These are phyloP conservation scores for Clonostachys byssicola DNA, from an alignment of 2,329 filamentous ascomycete species.

Conservation along the genomic window DNA sequence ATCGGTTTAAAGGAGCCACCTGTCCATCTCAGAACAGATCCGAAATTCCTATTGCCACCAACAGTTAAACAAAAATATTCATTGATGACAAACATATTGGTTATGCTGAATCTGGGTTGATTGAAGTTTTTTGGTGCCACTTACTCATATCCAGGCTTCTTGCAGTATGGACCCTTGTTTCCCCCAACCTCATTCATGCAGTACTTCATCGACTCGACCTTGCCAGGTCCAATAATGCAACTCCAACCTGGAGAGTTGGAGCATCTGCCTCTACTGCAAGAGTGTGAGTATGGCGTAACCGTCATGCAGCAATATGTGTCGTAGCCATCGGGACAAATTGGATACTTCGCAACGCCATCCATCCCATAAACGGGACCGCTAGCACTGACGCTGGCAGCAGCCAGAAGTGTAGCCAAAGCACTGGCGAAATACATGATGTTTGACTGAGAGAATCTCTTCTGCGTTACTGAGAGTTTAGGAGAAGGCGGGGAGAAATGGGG, in stretches of 20 bases:
- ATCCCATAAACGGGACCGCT: too few relatives aligned
- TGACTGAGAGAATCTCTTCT: too few relatives aligned
- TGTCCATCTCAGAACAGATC: neutral
- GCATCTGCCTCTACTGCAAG: neutral
- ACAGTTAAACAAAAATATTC: neutral
- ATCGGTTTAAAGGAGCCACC: neutral
- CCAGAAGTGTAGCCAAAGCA: too few relatives aligned
- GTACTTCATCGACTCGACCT: neutral
- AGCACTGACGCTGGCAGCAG: too few relatives aligned
- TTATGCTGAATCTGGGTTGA: neutral
- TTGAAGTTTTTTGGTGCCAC: neutral
- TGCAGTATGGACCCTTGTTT: neutral
- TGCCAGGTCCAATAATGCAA: neutral
- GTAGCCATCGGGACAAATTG: neutral
- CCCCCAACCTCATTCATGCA: neutral
- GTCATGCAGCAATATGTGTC: neutral
- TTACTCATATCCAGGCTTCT: constrained; percentile 1
- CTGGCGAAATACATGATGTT: too few relatives aligned
- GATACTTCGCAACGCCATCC: neutral
- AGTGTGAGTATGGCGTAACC: neutral
- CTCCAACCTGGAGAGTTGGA: neutral
- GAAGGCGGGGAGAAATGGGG: too few relatives aligned
- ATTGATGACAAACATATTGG: neutral
- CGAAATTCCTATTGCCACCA: neutral
- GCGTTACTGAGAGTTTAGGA: too few relatives aligned